Base-by-base conservation (phyloP, 495 filamentous ascomycete genomes). In the Penicillium canariense region DNA sequence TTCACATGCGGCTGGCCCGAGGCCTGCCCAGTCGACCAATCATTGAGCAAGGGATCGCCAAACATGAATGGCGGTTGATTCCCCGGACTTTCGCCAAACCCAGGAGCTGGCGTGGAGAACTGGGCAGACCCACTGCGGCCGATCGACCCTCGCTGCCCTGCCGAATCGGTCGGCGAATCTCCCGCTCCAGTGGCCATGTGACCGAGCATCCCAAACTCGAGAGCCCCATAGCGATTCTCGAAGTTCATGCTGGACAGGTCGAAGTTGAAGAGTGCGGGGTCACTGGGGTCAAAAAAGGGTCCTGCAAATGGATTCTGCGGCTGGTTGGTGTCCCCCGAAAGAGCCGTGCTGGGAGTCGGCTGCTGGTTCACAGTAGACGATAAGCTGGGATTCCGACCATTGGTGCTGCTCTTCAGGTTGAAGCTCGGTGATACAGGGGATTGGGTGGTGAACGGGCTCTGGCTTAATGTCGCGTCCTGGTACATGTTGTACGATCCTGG, bases 181-280 rank as follows among this genome's bases (percentile, higher is more conserved):
- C 83, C 87, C 2, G 88, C 89, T 1, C 89, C 90, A 15, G 86
- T 90, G 26, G 89, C 88, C 88, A 98, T 93, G 63, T 96, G 91
- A 17, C 89, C 89, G 4, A 98, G 83, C 83, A 96, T 96, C 18
- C 89, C 85, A 63, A 97, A 96, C 67, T 98, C 94, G 54, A 95
- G 70, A 27, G 90, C 91, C 53, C 90, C 92, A 61, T 96, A 98
- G 28, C 93, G 89, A 63, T 93, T 97, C 43, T 90, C 91, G 65
- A 97, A 98, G 68, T 96, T 96, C 61, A 96, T 79, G 45, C 90
- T 90, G 30, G 94, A 90, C 3, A 96, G 79, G 66, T 97, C 90
- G 65, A 96, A 96, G 65, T 96, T 96, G 76, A 91, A 96, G 40
- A 96, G 69, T 1, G 89, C 87, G 7, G 92, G 89, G 68, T 97